Conservation (phyloP, 108 stramenopile genomes). For the Nitzschia palea region DNA sequence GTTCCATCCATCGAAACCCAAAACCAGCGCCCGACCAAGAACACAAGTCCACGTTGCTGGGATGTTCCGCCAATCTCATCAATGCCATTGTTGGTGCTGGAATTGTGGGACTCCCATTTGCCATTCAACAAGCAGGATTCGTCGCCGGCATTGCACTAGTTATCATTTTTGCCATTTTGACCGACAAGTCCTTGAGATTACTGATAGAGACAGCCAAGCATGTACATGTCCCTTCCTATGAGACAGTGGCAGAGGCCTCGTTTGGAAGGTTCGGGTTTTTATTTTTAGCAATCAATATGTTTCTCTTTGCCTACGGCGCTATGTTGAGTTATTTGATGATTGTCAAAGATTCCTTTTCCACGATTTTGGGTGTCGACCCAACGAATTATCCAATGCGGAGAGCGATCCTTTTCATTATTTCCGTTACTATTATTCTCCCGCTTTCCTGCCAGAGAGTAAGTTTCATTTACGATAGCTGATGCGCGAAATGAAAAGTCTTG, state of each 20-base stretch:
- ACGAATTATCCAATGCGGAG: slow-evolving; percentile 46
- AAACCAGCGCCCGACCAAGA: slow-evolving; percentile 33
- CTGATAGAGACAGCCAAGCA: slow-evolving; percentile 81
- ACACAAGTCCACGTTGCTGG: slow-evolving; percentile 62
- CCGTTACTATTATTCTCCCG: slow-evolving; percentile 63
- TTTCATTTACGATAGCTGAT: too few relatives aligned
- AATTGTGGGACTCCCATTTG: slow-evolving; percentile 88
- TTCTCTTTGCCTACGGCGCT: slow-evolving; percentile 83
- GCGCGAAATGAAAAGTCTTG: too few relatives aligned
- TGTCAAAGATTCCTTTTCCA: slow-evolving; percentile 79
- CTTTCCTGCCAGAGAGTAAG: slow-evolving; percentile 64
- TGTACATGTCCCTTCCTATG: slow-evolving; percentile 68
- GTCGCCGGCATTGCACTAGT: slow-evolving; percentile 68
- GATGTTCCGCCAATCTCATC: slow-evolving; percentile 77
- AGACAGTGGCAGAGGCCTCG: slow-evolving; percentile 74
- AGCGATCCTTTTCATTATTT: slow-evolving; percentile 56
- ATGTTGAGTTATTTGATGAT: slow-evolving; percentile 81
- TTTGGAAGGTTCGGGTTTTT: slow-evolving; percentile 75
- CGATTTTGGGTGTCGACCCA: slow-evolving; percentile 55
- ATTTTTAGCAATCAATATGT: slow-evolving; percentile 73
- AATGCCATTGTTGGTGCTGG: slow-evolving; percentile 88
- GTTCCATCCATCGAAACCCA: slow-evolving; percentile 5
- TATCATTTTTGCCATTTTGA: slow-evolving; percentile 55
- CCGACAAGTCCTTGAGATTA: slow-evolving; percentile 71
- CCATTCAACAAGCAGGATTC: slow-evolving; percentile 77